Percentiles rank a stretch among this genome's conserved stretches.
Conservation (phyloP, 148 eudicot species). For the Gaultheria prostrata region DNA sequence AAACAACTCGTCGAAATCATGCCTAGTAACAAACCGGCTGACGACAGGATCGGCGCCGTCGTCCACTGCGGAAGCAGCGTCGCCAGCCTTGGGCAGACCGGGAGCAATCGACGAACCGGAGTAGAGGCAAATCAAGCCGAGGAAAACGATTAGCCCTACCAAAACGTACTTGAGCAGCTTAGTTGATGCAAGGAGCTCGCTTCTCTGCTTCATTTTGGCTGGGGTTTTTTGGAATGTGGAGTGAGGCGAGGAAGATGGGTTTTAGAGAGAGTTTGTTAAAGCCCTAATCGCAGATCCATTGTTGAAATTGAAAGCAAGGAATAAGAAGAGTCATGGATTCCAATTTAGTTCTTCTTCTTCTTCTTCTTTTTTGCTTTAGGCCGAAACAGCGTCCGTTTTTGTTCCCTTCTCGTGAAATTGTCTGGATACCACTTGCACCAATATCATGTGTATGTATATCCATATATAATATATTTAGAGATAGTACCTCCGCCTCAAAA, state of each 20-base stretch:
- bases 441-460: not conserved
- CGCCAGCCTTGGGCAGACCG: conserved; percentile 28
- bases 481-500: no score
- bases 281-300: conserved; percentile 36
- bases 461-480: not conserved
- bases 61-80: conserved; percentile 11
- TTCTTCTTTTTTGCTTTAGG: no score
- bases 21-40: conserved; percentile 25
- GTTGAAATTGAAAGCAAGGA: conserved; percentile 15
- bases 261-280: not conserved
- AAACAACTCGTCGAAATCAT: conserved; percentile 17
- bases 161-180: conserved; percentile 42
- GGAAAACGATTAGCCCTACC: conserved; percentile 37
- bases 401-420: not conserved
- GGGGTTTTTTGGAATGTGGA: not conserved
- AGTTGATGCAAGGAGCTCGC: conserved; percentile 20
- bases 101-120: conserved; percentile 43
- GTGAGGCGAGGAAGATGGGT: not conserved
- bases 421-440: not conserved
- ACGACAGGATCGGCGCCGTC: conserved; percentile 47
- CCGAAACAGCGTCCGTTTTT: not conserved
- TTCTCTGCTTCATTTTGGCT: conserved; percentile 42
- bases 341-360: no score
- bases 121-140: conserved; percentile 55
- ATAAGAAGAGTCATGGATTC: not conserved